Conservation (phyloP, 1,284 basidiomycete genomes). For the Cryptococcus neoformans region DNA sequence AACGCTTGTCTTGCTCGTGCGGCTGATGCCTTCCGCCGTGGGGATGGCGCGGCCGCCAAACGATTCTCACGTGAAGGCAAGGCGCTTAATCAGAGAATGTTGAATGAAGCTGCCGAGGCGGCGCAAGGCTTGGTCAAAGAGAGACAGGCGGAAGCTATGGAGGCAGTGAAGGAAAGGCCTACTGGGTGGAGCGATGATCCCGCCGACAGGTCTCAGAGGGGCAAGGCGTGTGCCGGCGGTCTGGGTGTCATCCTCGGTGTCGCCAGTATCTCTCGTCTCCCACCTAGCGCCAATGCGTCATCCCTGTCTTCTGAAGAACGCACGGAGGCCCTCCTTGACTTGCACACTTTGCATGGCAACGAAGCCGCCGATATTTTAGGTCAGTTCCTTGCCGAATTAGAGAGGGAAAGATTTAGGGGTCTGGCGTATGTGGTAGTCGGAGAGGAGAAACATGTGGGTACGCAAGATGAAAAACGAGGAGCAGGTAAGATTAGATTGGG, state of each 20-base stretch:
- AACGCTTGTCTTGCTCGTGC: conserved; percentile 94
- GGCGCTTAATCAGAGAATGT: conserved; percentile 86
- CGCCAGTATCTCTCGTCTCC: conserved; percentile 51
- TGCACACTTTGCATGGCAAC: conserved; percentile 83
- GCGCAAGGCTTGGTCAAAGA: conserved; percentile 76
- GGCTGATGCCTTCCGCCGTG: conserved; percentile 89
- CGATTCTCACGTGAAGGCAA: conserved; percentile 90
- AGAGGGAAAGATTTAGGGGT: conserved; percentile 79
- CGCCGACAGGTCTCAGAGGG: conserved; percentile 69
- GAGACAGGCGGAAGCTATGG: conserved; percentile 68
- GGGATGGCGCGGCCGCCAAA: conserved; percentile 92
- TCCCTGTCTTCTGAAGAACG: conserved; percentile 60
- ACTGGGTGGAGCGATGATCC: conserved; percentile 77
- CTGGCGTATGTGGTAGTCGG: conserved; percentile 47
- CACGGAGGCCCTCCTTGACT: conserved; percentile 73
- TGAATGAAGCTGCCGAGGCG: conserved; percentile 72
- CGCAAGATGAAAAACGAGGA: conserved; percentile 56
- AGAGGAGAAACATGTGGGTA: background rate
- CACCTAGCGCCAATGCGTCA: no score
- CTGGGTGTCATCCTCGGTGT: conserved; percentile 83
- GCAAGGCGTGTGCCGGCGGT: conserved; percentile 73
- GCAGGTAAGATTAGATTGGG: conserved; percentile 77
- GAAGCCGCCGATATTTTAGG: conserved; percentile 91
- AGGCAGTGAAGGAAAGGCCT: conserved; percentile 68
- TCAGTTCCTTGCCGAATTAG: conserved; percentile 83